Conservation (phyloP, 2,329 filamentous ascomycete genomes). For the Talaromyces sp. region DNA sequence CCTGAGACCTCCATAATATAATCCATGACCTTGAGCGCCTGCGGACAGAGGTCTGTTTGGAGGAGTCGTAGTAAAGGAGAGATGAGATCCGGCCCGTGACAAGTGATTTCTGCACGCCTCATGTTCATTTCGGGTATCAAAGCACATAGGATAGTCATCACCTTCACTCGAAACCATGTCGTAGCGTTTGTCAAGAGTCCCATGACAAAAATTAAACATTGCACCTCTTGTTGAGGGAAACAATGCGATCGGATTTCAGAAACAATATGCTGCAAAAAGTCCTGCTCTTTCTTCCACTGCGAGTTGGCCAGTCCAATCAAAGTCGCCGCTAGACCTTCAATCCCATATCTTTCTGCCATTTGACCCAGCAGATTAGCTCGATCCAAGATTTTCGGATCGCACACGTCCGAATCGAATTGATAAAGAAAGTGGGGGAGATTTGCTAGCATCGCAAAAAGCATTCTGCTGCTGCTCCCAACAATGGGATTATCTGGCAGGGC, state of each 20-base stretch:
- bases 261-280: constrained; percentile 71
- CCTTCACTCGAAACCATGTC: constrained; percentile 86
- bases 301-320: constrained; percentile 65
- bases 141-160: constrained; percentile 81
- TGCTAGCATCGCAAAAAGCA: constrained; percentile 84
- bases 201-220: constrained; percentile 82
- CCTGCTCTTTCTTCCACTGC: constrained; percentile 61
- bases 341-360: constrained; percentile 67
- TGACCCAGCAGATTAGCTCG: constrained; percentile 65
- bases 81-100: constrained; percentile 89
- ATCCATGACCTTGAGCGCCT: constrained; percentile 85
- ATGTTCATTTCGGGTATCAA: constrained; percentile 89
- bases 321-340: constrained; percentile 60
- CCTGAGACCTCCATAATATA: constrained; percentile 93
- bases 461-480: constrained; percentile 72
- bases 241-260: constrained; percentile 69
- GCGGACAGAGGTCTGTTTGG: constrained; percentile 89
- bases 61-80: constrained; percentile 83
- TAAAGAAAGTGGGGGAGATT: constrained; percentile 83
- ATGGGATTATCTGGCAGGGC: constrained; percentile 72
- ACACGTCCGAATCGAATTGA: constrained; percentile 61
- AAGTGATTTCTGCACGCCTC: constrained; percentile 81
- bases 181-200: constrained; percentile 83
- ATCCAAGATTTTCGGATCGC: constrained; percentile 51
- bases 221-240: constrained; percentile 76